phyloP scores from a whole-genome alignment of 441 rosid genomes.

The Pelargonium myrrhifolium region DNA sequence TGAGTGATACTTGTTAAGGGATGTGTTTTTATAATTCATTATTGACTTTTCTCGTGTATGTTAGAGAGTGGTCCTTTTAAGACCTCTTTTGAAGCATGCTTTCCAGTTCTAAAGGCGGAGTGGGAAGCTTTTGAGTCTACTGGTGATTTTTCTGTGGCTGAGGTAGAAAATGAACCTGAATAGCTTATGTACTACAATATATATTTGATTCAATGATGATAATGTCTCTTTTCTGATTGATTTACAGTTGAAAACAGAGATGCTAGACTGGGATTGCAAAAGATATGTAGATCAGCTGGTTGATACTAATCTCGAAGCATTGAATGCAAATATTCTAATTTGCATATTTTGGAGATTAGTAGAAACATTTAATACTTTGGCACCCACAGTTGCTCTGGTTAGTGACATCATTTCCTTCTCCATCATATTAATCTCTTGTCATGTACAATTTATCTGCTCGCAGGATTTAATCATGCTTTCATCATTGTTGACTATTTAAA shows the following conservation, averaged over 20 bases:
- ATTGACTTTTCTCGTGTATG: conserved; percentile 21
- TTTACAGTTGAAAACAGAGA: conserved; percentile 46
- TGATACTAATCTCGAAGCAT: conserved; percentile 35
- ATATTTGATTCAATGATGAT: conserved; percentile 3
- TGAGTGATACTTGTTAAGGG: background rate
- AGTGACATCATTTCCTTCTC: conserved; percentile 26
- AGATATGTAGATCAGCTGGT: conserved; percentile 53
- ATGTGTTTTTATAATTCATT: conserved; percentile 6
- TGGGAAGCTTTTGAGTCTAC: conserved; percentile 53
- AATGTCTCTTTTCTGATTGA: conserved; percentile 14
- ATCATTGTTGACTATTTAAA: background rate
- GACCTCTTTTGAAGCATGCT: conserved; percentile 61
- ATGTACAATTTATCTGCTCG: conserved; percentile 8
- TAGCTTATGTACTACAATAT: conserved; percentile 19
- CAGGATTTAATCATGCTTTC: background rate
- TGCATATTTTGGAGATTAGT: conserved; percentile 69
- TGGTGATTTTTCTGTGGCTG: conserved; percentile 43
- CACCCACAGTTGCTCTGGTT: conserved; percentile 43
- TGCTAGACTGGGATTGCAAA: conserved; percentile 53
- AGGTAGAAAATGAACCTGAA: conserved; percentile 37
- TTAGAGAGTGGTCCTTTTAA: conserved; percentile 39
- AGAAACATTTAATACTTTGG: conserved; percentile 38
- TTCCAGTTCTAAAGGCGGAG: conserved; percentile 63
- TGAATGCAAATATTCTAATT: conserved; percentile 47
- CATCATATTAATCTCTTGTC: conserved; percentile 10